These are phyloP conservation scores for Podospora didyma DNA, from an alignment of 495 filamentous ascomycete genomes.

Conservation along the genomic window DNA sequence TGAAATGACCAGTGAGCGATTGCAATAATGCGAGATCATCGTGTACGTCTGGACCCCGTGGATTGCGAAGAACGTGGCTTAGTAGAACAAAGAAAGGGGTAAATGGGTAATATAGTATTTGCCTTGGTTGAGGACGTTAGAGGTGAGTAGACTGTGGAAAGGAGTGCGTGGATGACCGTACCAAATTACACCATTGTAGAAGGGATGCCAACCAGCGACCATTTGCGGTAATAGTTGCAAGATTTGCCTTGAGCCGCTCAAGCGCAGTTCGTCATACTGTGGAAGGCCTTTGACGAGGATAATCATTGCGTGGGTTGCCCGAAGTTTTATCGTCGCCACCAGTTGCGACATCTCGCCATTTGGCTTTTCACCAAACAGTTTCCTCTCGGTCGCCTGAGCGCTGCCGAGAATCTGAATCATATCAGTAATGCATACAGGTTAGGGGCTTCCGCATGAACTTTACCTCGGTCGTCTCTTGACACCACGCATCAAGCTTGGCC, in stretches of 20 bases:
- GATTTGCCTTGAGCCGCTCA: background rate
- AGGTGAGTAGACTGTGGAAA: background rate
- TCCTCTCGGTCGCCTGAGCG: background rate
- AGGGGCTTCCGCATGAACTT: background rate
- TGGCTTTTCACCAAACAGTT: background rate
- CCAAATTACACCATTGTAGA: background rate
- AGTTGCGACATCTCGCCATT: background rate
- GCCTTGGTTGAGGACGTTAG: background rate
- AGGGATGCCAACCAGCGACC: background rate
- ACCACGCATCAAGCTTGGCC: background rate
- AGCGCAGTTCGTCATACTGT: background rate
- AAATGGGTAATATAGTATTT: background rate
- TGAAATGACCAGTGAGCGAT: background rate
- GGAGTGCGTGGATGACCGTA: background rate
- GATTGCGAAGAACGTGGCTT: background rate
- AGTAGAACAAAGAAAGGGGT: background rate
- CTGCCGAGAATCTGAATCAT: background rate
- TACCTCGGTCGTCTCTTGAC: background rate
- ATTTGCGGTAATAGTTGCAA: background rate
- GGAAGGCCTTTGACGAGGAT: background rate
- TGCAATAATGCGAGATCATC: background rate
- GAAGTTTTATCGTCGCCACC: background rate
- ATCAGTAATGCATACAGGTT: background rate
- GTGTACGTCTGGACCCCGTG: background rate
- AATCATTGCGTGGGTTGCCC: background rate